These are phyloP conservation scores for Astrocystis sublimbata DNA, from an alignment of 495 filamentous ascomycete species.

Conservation along the genomic window DNA sequence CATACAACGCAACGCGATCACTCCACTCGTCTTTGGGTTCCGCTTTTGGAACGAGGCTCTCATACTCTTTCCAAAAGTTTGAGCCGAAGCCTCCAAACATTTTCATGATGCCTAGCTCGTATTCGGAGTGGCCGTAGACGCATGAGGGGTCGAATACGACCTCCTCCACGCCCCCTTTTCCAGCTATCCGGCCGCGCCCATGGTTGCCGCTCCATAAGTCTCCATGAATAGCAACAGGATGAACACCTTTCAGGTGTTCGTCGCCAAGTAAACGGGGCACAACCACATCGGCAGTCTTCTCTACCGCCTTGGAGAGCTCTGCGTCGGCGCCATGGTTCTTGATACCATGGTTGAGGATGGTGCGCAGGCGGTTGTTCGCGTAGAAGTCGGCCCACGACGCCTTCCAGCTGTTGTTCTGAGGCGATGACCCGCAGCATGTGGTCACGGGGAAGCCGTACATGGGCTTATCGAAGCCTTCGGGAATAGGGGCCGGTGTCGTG, in stretches of 20 bases:
- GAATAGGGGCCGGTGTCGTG: slow-evolving; percentile 68
- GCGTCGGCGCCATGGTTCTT: slow-evolving; percentile 63
- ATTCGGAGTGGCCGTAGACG: slow-evolving; percentile 85
- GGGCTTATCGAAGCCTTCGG: slow-evolving; percentile 56
- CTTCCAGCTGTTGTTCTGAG: slow-evolving; percentile 71
- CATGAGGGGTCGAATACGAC: slow-evolving; percentile 81
- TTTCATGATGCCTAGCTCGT: slow-evolving; percentile 88
- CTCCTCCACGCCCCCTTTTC: slow-evolving; percentile 62
- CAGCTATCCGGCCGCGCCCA: slow-evolving; percentile 63
- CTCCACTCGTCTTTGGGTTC: slow-evolving; percentile 84
- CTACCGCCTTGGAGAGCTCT: slow-evolving; percentile 61
- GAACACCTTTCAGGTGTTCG: slow-evolving; percentile 59
- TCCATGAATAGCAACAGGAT: slow-evolving; percentile 81
- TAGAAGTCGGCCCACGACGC: slow-evolving; percentile 82
- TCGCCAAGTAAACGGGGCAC: slow-evolving; percentile 74
- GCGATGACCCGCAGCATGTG: slow-evolving; percentile 82
- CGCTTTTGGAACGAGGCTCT: slow-evolving; percentile 69
- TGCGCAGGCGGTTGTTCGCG: slow-evolving; percentile 67
- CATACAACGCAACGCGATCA: slow-evolving; percentile 77
- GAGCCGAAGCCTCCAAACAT: slow-evolving; percentile 92
- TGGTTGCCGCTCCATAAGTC: slow-evolving; percentile 92
- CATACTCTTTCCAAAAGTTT: slow-evolving; percentile 74
- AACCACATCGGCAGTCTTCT: slow-evolving; percentile 59
- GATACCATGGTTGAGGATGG: slow-evolving; percentile 60
- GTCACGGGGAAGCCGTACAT: slow-evolving; percentile 80